phyloP scores from a whole-genome alignment of 2,329 filamentous ascomycete genomes.

The Dactylonectria macrodidyma region DNA sequence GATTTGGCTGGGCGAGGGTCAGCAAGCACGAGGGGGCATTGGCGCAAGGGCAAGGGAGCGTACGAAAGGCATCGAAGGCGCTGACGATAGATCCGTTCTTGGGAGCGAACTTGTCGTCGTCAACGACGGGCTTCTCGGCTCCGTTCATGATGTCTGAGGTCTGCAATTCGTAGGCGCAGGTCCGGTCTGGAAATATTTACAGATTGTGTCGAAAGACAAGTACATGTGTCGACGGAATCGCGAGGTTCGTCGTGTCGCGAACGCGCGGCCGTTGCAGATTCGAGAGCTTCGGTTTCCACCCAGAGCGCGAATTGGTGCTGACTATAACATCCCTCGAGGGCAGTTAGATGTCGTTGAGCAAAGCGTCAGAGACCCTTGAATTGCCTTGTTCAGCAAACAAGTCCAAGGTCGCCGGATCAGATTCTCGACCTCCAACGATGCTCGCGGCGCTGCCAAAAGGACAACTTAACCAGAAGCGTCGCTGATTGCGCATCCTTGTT shows the following conservation, averaged over 20 bases:
- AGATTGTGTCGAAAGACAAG: slow-evolving; percentile 11
- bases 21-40: slow-evolving; percentile 21
- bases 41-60: slow-evolving; percentile 51
- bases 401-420: slow-evolving; percentile 12
- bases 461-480: slow-evolving; percentile 48
- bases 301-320: slow-evolving; percentile 36
- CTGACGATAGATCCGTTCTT: slow-evolving; percentile 77
- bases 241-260: slow-evolving; percentile 28
- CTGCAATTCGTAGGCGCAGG: slow-evolving; percentile 25
- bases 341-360: slow-evolving; percentile 6
- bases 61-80: slow-evolving; percentile 98
- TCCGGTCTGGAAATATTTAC: slow-evolving; percentile 35
- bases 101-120: slow-evolving; percentile 86
- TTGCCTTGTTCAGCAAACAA: slow-evolving; percentile 25
- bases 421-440: slow-evolving; percentile 35
- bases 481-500: slow-evolving; percentile 36
- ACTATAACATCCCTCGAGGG: slow-evolving; percentile 43
- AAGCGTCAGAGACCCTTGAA: slow-evolving; percentile 18
- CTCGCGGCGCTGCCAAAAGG: slow-evolving; percentile 44
- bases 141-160: slow-evolving; percentile 76
- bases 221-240: slow-evolving; percentile 27
- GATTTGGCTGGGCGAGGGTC: slow-evolving; percentile 81
- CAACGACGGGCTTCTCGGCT: slow-evolving; percentile 75
- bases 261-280: slow-evolving; percentile 24
- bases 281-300: slow-evolving; percentile 35